Conservation (phyloP, 2,329 filamentous ascomycete genomes). For the Fusarium pilosicola region DNA sequence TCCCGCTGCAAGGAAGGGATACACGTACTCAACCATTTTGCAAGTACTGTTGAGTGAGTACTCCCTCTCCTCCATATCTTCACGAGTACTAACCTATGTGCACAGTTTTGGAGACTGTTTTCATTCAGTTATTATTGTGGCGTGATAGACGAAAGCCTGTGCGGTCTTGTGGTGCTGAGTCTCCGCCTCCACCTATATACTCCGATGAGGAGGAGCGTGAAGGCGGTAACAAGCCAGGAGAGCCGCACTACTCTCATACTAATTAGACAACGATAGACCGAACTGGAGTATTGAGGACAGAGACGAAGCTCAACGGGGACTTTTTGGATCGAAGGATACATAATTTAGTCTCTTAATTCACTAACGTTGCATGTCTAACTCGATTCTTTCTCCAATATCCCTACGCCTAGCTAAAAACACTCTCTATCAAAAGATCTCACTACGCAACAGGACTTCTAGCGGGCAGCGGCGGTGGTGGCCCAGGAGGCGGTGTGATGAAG, state of each 20-base stretch:
- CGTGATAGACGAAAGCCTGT: not conserved
- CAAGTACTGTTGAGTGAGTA: not conserved
- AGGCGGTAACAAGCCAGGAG: not conserved
- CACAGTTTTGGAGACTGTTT: not conserved
- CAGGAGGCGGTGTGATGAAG: conserved; percentile 5
- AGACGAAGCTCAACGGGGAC: not conserved
- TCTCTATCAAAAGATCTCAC: not conserved
- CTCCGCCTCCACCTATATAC: not conserved
- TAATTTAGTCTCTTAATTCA: not conserved
- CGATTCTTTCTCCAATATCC: not conserved
- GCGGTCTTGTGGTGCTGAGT: not conserved
- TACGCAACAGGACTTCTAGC: conserved; percentile 6
- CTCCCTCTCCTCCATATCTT: too few relatives aligned
- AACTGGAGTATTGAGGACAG: too few relatives aligned
- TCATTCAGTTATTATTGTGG: not conserved
- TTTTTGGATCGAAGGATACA: not conserved
- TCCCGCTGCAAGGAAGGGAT: not conserved
- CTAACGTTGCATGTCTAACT: not conserved
- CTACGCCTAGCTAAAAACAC: not conserved
- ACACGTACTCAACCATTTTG: not conserved
- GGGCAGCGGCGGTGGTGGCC: conserved; percentile 21
- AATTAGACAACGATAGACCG: not conserved
- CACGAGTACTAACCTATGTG: not conserved
- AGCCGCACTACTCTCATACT: not conserved
- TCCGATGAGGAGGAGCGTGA: not conserved